These are phyloP conservation scores for Hypomyces perniciosus DNA, from an alignment of 2,329 filamentous ascomycete species.

Conservation along the genomic window DNA sequence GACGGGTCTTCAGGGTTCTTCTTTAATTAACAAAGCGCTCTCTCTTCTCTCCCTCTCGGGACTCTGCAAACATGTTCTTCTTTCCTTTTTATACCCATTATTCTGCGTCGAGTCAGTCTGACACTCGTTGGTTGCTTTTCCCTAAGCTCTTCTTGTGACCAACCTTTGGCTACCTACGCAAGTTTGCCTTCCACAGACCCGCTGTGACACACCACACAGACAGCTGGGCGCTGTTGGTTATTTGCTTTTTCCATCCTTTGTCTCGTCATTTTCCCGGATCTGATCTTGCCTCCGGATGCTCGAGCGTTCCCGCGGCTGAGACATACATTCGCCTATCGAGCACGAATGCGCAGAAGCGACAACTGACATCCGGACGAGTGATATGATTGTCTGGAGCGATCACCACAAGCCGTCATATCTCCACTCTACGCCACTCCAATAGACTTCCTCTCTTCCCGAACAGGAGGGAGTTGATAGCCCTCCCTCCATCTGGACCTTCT, in stretches of 20 bases:
- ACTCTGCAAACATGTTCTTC: not conserved
- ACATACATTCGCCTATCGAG: slow-evolving; percentile 12
- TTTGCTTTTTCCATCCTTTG: not conserved
- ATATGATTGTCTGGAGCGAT: not conserved
- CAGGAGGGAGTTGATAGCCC: not conserved
- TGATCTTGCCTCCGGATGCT: not conserved
- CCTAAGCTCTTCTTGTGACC: not conserved
- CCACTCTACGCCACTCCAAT: not conserved
- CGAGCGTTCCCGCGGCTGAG: slow-evolving; percentile 3
- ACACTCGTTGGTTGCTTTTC: not conserved
- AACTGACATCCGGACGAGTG: not conserved
- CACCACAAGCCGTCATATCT: too few species aligned
- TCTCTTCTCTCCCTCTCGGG: not conserved
- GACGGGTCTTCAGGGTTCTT: not conserved
- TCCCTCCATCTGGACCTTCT: not conserved
- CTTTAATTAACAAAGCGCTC: not conserved
- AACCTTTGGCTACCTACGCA: not conserved
- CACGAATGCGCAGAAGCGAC: not conserved
- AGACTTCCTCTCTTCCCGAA: not conserved
- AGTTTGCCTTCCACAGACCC: not conserved
- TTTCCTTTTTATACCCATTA: not conserved
- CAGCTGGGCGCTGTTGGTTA: not conserved
- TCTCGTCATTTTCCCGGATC: not conserved
- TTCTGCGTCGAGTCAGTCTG: not conserved
- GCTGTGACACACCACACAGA: not conserved